Evolutionary conservation across 192 early-diverging fungal genomes (phyloP).

Genomic region (Backusella westeae): DNA sequence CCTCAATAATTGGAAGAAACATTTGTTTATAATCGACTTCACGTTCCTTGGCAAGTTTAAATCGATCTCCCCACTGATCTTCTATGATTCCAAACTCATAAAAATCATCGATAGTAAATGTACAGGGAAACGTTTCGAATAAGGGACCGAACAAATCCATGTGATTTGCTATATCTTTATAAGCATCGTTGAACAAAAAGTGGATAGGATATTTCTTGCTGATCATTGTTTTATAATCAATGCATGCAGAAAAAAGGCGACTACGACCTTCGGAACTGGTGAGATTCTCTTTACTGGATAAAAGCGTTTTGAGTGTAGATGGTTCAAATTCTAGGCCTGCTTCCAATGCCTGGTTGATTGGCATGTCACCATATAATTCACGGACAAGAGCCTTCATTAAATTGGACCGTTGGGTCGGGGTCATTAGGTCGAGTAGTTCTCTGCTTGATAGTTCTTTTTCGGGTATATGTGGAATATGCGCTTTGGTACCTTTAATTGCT

Average conservation of each 20-base stretch:
- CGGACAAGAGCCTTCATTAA: constrained; percentile 13
- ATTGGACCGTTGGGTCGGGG: neutral
- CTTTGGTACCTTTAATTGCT: neutral
- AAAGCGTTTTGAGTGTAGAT: neutral
- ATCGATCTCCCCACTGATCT: neutral
- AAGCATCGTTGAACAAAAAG: constrained; percentile 17
- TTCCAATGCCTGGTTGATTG: constrained; percentile 21
- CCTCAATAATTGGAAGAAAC: constrained; percentile 16
- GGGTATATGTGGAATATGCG: neutral
- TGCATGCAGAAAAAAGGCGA: constrained; percentile 12
- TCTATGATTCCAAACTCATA: neutral
- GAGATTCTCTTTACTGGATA: neutral
- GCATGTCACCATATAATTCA: constrained; percentile 25
- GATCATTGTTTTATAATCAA: constrained; percentile 12
- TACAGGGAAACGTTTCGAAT: constrained; percentile 20
- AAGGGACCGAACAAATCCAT: constrained; percentile 15
- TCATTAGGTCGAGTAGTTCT: constrained; percentile 9
- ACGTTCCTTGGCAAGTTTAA: neutral
- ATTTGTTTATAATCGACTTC: constrained; percentile 11
- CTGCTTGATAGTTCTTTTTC: neutral
- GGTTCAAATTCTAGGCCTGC: constrained; percentile 13
- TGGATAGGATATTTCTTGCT: constrained; percentile 14
- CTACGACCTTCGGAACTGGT: neutral
- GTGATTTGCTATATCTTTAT: neutral
- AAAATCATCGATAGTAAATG: constrained; percentile 20